Base-by-base conservation (phyloP, 2,329 filamentous ascomycete species). In the Penicillium carneum region DNA sequence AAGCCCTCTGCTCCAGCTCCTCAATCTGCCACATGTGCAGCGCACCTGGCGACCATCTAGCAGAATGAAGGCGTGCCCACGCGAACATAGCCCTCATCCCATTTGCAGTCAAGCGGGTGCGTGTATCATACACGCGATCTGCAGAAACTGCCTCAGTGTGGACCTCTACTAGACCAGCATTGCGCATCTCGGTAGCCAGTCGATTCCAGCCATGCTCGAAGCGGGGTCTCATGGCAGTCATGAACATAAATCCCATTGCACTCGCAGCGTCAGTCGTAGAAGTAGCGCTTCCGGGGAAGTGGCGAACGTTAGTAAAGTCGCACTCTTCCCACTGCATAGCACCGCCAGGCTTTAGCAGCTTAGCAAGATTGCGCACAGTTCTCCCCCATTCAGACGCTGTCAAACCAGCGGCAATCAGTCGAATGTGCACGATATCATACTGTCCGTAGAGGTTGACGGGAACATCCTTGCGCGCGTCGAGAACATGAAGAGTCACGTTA, bases 401-500 rank as follows among this genome's bases (percentile, higher is more conserved):
- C 8, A 58, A 8, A 2, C 56, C 56, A 0, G 48, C 56, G 1
- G 31, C 33, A 14, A 62, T 48, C 14, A 66, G 31, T 11, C 63
- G 63, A 3, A 71, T 41, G 20, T 72, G 68, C 2, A 72, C 65
- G 1, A 72, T 47, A 51, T 72, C 70, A 59, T 71, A 72, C n/a
- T 64, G 59, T 5, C 59, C 61, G 6, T 58, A 47, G 0, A 72
- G 56, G 2, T 63, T 50, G 8, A 45, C 18, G 0, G 66, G 70
- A 1, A 69, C 48, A 1, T 57, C 42, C 11, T 61, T 61, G 10
- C 61, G 49, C 8, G 65, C 52, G 33, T 72, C 64, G 33, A 65
- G 63, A 8, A 61, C 52, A 1, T 57, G 36, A 11, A 69, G 34
- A 31, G 34, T 61, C 14, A 67, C 57, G 18, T 69, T 69, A 2